Evolutionary conservation across 1,284 basidiomycete genomes (phyloP).

Genomic region (Boletus sp.): DNA sequence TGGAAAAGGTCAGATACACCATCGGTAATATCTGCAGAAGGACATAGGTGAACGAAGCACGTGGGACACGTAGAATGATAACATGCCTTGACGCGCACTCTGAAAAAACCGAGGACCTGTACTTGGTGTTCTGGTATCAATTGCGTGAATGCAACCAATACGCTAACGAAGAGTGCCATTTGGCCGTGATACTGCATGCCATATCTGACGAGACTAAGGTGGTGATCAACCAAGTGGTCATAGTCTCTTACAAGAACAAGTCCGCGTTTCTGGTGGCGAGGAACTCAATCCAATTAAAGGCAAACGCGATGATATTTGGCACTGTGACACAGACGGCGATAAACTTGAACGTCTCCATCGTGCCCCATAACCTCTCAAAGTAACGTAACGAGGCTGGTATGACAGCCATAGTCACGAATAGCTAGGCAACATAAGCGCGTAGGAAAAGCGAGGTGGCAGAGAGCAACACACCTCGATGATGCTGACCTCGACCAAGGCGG

Average conservation of each 20-base stretch:
- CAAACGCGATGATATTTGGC: constrained; percentile 86
- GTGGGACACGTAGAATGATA: constrained; percentile 1
- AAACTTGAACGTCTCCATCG: constrained; percentile 84
- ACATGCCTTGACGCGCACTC: constrained; percentile 86
- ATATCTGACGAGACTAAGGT: constrained; percentile 52
- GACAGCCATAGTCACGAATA: constrained; percentile 73
- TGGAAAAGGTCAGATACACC: constrained; percentile 89
- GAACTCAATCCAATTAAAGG: constrained; percentile 81
- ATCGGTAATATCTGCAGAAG: constrained; percentile 80
- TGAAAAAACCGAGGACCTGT: constrained; percentile 85
- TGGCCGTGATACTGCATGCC: constrained; percentile 90
- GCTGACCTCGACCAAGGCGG: constrained; percentile 83
- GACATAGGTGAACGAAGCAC: constrained; percentile 4
- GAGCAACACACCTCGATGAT: constrained; percentile 71
- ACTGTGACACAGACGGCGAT: constrained; percentile 75
- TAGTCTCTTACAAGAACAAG: constrained; percentile 66
- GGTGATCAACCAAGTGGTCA: constrained; percentile 8
- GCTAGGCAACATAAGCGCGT: constrained; percentile 45
- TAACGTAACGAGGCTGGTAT: constrained; percentile 86
- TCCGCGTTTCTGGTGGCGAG: constrained; percentile 62
- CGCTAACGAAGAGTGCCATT: constrained; percentile 86
- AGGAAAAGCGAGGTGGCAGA: constrained; percentile 2
- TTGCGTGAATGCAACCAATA: constrained; percentile 96
- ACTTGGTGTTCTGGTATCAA: constrained; percentile 98
- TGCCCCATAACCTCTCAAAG: constrained; percentile 92